Evolutionary conservation across 148 eudicot genomes (phyloP).

Genomic region (Vaccinium vitisidaea): DNA sequence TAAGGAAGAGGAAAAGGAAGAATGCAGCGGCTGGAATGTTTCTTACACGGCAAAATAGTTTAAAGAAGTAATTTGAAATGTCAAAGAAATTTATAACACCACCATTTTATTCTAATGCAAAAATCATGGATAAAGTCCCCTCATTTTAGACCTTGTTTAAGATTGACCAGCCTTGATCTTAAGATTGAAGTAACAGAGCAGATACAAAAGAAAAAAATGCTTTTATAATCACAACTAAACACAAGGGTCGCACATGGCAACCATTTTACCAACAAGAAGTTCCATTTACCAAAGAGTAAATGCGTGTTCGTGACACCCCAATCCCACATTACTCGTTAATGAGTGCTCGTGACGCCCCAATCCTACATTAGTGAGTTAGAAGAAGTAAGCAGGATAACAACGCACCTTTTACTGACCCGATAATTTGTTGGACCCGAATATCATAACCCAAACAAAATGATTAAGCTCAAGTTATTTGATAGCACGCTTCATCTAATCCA

Average conservation of each 20-base stretch:
- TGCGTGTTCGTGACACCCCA: not conserved
- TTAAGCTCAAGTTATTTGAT: not conserved
- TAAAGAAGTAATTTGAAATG: not conserved
- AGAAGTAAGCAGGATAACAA: not conserved
- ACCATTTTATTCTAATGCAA: not conserved
- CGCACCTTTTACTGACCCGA: not conserved
- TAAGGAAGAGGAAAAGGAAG: not conserved
- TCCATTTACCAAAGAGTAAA: not conserved
- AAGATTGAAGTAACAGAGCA: too few species aligned
- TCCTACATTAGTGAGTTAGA: not conserved
- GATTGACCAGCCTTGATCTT: not conserved
- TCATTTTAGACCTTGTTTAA: not conserved
- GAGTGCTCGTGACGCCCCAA: not conserved
- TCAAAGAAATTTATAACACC: not conserved
- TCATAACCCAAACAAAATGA: not conserved
- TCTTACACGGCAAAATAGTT: not conserved
- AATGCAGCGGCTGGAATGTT: not conserved
- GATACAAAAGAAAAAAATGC: not conserved
- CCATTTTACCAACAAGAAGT: not conserved
- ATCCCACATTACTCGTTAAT: not conserved
- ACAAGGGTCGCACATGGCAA: not conserved
- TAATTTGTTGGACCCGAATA: not conserved
- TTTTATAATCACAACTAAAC: not conserved
- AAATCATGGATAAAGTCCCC: not conserved
- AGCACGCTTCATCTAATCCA: not conserved